A percentile compares a stretch with the other conserved stretches of the same genome.
Conservation (phyloP, 306 rosid species). For the Cucumis melo region DNA sequence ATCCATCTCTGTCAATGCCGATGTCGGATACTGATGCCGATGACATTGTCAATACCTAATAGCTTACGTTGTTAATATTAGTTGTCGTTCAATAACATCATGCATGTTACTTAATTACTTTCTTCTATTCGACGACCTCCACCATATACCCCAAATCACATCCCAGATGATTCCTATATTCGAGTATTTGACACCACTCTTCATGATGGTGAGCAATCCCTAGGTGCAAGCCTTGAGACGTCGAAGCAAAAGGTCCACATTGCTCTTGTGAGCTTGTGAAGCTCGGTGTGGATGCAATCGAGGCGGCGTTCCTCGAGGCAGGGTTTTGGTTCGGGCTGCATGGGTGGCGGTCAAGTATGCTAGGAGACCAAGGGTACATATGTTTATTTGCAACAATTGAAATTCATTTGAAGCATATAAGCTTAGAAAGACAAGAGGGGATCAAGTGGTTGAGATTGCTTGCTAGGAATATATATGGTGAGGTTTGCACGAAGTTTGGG, state of each 20-base stretch:
- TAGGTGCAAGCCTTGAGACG: conserved; percentile 75
- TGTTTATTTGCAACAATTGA: conserved; percentile 81
- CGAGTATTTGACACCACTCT: conserved; percentile 89
- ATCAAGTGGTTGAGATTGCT: conserved; percentile 53
- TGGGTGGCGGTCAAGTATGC: conserved; percentile 90
- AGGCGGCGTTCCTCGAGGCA: conserved; percentile 69
- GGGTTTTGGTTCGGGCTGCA: conserved; percentile 56
- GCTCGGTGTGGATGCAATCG: conserved; percentile 81
- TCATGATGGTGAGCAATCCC: conserved; percentile 96
- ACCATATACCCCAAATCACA: conserved; percentile 54
- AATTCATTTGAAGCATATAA: conserved; percentile 69
- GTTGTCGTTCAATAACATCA: background rate
- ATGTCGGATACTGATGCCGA: background rate
- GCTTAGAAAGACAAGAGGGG: conserved; percentile 49
- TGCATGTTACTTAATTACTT: background rate
- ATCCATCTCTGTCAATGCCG: background rate
- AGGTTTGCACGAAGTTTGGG: conserved; percentile 61
- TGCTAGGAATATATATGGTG: no score
- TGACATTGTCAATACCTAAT: background rate
- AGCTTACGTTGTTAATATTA: background rate
- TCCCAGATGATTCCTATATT: conserved; percentile 56
- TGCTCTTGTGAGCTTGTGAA: conserved; percentile 71
- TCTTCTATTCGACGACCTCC: conserved; percentile 31
- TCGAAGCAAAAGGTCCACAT: conserved; percentile 73
- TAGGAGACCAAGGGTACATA: conserved; percentile 61